Percentiles rank a stretch among this genome's conserved stretches.
Evolutionary conservation across 192 early-diverging fungal genomes (phyloP).

Genomic region (Martensiomyces pterosporus): DNA sequence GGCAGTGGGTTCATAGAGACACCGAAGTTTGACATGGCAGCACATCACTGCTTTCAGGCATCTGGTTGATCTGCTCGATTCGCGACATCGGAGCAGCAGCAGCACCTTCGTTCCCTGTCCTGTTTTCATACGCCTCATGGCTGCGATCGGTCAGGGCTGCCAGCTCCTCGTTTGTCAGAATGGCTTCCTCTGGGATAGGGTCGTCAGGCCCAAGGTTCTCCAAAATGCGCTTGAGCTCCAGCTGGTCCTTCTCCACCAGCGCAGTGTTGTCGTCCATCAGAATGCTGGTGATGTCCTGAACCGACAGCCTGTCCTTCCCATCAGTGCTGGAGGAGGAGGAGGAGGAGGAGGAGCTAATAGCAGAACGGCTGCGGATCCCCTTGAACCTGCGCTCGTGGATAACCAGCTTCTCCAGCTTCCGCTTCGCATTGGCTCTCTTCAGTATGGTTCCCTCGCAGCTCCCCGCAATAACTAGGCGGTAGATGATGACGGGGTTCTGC

Average conservation of each 20-base stretch:
- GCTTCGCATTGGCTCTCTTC: constrained; percentile 74
- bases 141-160: constrained; percentile 30
- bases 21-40: too few relatives aligned
- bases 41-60: too few relatives aligned
- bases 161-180: constrained; percentile 25
- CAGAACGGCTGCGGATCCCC: constrained; percentile 26
- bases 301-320: constrained; percentile 41
- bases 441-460: constrained; percentile 84
- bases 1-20: too few relatives aligned
- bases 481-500: constrained; percentile 84
- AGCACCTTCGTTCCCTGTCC: neutral
- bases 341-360: neutral
- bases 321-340: too few relatives aligned
- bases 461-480: constrained; percentile 78
- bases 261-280: constrained; percentile 69
- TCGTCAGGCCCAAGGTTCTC: constrained; percentile 22
- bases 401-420: constrained; percentile 90
- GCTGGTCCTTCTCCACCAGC: constrained; percentile 36
- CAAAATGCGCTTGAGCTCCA: constrained; percentile 8
- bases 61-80: constrained; percentile 18
- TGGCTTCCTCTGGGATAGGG: constrained; percentile 16
- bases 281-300: constrained; percentile 71
- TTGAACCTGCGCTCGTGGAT: constrained; percentile 87
- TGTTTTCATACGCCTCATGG: constrained; percentile 25
- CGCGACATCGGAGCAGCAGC: constrained; percentile 12